A percentile compares a stretch with the other conserved stretches of the same genome.
phyloP scores from a whole-genome alignment of 495 filamentous ascomycete genomes.

The Aspergillus baeticus region DNA sequence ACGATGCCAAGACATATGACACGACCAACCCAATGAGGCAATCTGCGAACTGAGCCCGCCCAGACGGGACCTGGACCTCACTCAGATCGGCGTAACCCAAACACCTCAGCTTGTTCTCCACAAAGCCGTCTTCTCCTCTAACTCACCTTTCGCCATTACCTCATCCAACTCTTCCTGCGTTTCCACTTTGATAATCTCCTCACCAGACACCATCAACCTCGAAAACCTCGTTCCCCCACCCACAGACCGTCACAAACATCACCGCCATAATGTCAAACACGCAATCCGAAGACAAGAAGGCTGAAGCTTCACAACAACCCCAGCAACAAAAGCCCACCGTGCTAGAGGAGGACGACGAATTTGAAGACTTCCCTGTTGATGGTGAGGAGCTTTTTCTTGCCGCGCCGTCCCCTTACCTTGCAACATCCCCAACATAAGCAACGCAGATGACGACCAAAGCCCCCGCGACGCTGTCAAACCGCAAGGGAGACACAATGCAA shows the following conservation, averaged over 20 bases:
- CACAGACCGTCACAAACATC: neutral
- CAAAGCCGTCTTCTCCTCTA: neutral
- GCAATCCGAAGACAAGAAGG: conserved; percentile 31
- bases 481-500: neutral
- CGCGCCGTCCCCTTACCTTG: neutral
- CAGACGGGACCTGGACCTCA: neutral
- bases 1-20: conserved; percentile 2
- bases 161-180: neutral
- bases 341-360: conserved; percentile 96
- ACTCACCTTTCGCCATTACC: neutral
- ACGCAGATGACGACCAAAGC: no score
- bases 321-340: conserved; percentile 61
- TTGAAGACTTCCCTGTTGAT: conserved; percentile 98
- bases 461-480: no score
- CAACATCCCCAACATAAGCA: neutral
- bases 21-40: neutral
- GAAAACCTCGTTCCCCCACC: neutral
- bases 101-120: conserved; percentile 6
- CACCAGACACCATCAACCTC: neutral
- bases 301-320: conserved; percentile 40
- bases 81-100: neutral
- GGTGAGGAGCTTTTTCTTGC: conserved; percentile 48
- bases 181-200: neutral
- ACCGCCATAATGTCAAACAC: conserved; percentile 43
- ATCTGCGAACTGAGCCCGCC: no score